These are phyloP conservation scores for Stagonosporopsis cucurbitacearum DNA, from an alignment of 2,329 filamentous ascomycete species.

Conservation along the genomic window DNA sequence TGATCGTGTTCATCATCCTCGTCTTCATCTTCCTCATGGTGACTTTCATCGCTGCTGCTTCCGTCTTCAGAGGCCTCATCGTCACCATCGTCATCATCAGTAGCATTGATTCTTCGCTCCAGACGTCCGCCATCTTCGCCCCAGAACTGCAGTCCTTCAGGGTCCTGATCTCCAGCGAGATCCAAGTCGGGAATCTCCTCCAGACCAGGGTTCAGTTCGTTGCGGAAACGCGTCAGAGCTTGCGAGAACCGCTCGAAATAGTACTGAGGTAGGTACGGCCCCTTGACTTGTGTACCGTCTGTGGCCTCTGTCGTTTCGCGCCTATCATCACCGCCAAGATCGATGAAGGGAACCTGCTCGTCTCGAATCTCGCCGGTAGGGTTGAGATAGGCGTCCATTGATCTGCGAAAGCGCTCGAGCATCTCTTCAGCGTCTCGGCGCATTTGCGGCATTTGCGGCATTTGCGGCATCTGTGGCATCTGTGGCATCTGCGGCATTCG, in stretches of 20 bases:
- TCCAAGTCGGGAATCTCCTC: constrained; percentile 44
- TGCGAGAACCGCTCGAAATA: constrained; percentile 55
- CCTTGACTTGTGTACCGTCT: constrained; percentile 44
- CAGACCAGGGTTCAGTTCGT: constrained; percentile 49
- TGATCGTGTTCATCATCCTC: constrained; percentile 35
- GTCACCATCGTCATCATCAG: constrained; percentile 34
- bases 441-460: constrained; percentile 38
- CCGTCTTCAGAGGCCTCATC: constrained; percentile 32
- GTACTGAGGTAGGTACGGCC: constrained; percentile 53
- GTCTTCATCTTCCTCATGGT: constrained; percentile 41
- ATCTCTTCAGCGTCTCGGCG: constrained; percentile 45
- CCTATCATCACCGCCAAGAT: constrained; percentile 46
- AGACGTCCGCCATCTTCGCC: constrained; percentile 39
- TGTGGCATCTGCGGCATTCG: constrained; percentile 23
- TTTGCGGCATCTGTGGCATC: constrained; percentile 27
- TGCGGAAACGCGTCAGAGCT: constrained; percentile 54
- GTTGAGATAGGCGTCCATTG: constrained; percentile 55
- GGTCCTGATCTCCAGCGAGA: constrained; percentile 35
- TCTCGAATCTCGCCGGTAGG: constrained; percentile 42
- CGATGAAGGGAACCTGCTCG: constrained; percentile 46
- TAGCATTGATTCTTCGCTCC: constrained; percentile 30
- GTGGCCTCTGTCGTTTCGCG: constrained; percentile 41
- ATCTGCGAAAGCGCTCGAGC: constrained; percentile 46
- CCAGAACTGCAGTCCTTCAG: constrained; percentile 43
- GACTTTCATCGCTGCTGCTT: constrained; percentile 45